Percentiles rank a stretch among this genome's conserved stretches.
Evolutionary conservation across 495 filamentous ascomycete genomes (phyloP).

Genomic region (Penicillium steckii): DNA sequence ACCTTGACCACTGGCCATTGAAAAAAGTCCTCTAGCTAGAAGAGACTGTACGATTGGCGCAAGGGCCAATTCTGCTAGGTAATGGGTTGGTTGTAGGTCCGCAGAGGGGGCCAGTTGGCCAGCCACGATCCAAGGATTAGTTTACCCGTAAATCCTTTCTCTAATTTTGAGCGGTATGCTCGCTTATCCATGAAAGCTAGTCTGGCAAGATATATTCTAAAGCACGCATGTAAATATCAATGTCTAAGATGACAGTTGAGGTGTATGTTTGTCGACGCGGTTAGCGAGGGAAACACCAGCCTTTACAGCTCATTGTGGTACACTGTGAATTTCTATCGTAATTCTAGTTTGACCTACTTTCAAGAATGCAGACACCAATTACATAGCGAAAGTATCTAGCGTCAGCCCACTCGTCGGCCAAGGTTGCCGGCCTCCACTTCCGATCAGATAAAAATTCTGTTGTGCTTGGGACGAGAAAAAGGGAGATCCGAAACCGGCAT

Average conservation of each 20-base stretch:
- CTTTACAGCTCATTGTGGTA: background rate
- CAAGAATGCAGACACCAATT: background rate
- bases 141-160: slow-evolving; percentile 1
- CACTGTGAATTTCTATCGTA: no score
- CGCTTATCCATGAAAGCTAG: background rate
- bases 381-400: background rate
- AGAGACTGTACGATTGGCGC: slow-evolving; percentile 14
- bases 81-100: slow-evolving; percentile 14
- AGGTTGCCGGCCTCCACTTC: slow-evolving; percentile 12
- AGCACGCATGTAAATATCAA: no score
- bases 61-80: slow-evolving; percentile 22
- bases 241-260: background rate
- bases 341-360: no score
- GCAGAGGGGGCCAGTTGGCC: slow-evolving; percentile 5
- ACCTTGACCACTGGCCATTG: slow-evolving; percentile 14
- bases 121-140: slow-evolving; percentile 20
- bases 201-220: no score
- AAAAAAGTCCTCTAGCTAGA: slow-evolving; percentile 10
- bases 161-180: background rate
- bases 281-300: slow-evolving; percentile 8
- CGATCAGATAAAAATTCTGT: slow-evolving; percentile 27
- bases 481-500: slow-evolving; percentile 29
- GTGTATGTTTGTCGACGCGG: slow-evolving; percentile 3
- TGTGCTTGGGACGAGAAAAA: background rate
- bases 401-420: slow-evolving; percentile 23